Percentiles rank a stretch among this genome's conserved stretches.
phyloP scores from a whole-genome alignment of 768 basidiomycete genomes.

The Tylopilus sp. region DNA sequence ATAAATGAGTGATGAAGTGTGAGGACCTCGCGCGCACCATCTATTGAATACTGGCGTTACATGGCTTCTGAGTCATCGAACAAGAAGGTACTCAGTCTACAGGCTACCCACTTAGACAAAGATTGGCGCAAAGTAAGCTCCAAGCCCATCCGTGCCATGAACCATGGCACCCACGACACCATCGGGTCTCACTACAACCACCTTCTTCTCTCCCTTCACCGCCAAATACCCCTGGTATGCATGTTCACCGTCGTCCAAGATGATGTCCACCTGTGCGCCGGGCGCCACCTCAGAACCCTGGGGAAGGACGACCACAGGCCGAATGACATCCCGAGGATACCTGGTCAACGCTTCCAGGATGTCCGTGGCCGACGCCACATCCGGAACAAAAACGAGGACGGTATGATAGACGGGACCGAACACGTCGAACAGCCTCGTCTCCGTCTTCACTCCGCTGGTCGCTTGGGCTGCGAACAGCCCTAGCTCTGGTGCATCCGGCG shows the following conservation, averaged over 20 bases:
- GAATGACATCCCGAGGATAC: conserved; percentile 4
- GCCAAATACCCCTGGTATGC: conserved; percentile 40
- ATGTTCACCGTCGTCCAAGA: too few species aligned
- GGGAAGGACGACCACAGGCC: conserved; percentile 20
- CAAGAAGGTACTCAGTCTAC: too few species aligned
- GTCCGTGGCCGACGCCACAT: not conserved
- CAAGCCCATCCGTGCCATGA: conserved; percentile 1
- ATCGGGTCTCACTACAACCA: conserved; percentile 42
- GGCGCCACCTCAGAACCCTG: not conserved
- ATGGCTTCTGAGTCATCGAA: too few species aligned
- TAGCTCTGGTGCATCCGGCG: conserved; percentile 40
- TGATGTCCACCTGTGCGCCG: conserved; percentile 33
- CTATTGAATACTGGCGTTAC: too few species aligned
- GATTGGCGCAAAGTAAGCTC: conserved; percentile 18
- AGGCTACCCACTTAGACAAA: not conserved
- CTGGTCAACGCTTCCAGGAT: conserved; percentile 5
- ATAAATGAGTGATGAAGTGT: too few species aligned
- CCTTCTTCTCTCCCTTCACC: conserved; percentile 27
- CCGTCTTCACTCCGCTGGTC: not conserved
- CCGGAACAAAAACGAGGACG: conserved; percentile 26
- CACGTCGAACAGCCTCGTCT: conserved; percentile 18
- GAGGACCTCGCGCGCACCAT: too few species aligned
- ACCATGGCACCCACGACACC: conserved; percentile 39
- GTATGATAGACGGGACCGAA: conserved; percentile 26
- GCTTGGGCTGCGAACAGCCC: conserved; percentile 19